Conservation (phyloP, 1,284 basidiomycete genomes). For the Leccinum fallax region DNA sequence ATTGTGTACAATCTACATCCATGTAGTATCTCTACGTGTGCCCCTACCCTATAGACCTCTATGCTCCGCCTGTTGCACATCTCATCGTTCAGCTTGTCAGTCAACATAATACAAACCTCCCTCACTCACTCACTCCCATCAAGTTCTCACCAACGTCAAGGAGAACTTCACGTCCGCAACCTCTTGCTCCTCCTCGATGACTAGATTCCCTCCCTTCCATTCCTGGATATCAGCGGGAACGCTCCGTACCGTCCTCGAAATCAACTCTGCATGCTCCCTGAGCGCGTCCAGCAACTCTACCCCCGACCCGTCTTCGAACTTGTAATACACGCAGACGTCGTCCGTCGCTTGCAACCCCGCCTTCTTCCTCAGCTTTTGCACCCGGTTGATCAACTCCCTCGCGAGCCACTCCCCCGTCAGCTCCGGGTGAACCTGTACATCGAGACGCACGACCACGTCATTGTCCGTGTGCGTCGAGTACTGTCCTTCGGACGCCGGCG, state of each 20-base stretch:
- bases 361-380: conserved; percentile 96
- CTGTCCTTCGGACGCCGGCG: conserved; percentile 56
- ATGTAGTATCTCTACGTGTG: no score
- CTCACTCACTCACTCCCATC: background rate
- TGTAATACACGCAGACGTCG: conserved; percentile 90
- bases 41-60: no score
- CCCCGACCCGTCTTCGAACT: conserved; percentile 73
- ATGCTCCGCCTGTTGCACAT: background rate
- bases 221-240: conserved; percentile 65
- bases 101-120: background rate
- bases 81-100: background rate
- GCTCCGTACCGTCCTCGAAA: conserved; percentile 78
- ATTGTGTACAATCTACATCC: no score
- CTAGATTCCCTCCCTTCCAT: conserved; percentile 45
- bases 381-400: conserved; percentile 90
- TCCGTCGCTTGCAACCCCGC: conserved; percentile 95
- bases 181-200: conserved; percentile 88
- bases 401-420: conserved; percentile 88
- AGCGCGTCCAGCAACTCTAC: conserved; percentile 75
- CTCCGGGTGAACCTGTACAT: conserved; percentile 86
- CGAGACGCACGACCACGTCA: conserved; percentile 92
- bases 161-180: conserved; percentile 82
- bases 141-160: conserved; percentile 57
- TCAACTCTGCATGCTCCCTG: conserved; percentile 67
- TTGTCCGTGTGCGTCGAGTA: conserved; percentile 91